These are phyloP conservation scores for Papiliotrema terrestris DNA, from an alignment of 1,284 basidiomycete genomes.

Conservation along the genomic window DNA sequence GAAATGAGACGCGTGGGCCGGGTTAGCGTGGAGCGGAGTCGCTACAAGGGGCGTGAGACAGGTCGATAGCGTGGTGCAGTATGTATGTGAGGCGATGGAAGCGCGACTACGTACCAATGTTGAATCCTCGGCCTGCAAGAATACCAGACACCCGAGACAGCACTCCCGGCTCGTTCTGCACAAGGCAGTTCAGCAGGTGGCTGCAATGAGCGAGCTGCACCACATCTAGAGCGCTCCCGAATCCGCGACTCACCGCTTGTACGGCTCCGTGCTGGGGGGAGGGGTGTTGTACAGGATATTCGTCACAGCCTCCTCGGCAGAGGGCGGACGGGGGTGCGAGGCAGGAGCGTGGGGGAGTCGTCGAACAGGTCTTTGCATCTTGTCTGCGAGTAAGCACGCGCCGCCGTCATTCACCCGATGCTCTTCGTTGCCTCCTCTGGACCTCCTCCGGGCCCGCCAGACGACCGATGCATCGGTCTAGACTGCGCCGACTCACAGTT, in stretches of 20 bases:
- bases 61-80: no score
- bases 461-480: no score
- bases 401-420: no score
- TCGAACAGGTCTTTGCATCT: constrained; percentile 39
- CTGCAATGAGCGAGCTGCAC: constrained; percentile 48
- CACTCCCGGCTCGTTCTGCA: constrained; percentile 99
- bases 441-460: no score
- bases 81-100: no score
- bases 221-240: not conserved
- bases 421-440: no score
- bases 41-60: no score
- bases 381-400: constrained; percentile 31
- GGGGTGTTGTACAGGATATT: constrained; percentile 96
- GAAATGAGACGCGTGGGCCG: no score
- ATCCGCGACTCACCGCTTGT: constrained; percentile 73
- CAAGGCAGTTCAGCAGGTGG: constrained; percentile 95
- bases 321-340: constrained; percentile 46
- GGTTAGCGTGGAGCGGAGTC: no score
- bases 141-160: constrained; percentile 96
- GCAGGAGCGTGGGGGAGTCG: constrained; percentile 41
- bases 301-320: constrained; percentile 89
- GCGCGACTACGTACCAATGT: constrained; percentile 59
- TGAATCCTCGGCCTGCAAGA: constrained; percentile 94
- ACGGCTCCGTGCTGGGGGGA: constrained; percentile 85
- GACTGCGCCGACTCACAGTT: constrained; percentile 93